phyloP scores from a whole-genome alignment of 2,329 filamentous ascomycete genomes.

The Diaporthe batatas region DNA sequence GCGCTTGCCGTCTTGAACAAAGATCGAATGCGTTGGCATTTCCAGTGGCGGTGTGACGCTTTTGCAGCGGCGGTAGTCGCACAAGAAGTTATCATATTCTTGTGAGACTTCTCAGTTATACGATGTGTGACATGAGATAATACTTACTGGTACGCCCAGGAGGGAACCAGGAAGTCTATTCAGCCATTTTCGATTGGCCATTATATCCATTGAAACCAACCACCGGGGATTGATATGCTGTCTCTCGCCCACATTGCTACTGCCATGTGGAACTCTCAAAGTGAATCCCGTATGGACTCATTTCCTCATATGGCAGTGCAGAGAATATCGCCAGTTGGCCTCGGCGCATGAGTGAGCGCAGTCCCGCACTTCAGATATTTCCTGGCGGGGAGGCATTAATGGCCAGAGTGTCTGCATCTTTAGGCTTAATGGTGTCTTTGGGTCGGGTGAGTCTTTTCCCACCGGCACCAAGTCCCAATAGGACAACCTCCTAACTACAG shows the following conservation, averaged over 20 bases:
- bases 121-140: not conserved
- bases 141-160: not conserved
- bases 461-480: not conserved
- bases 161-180: not conserved
- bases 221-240: not conserved
- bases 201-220: not conserved
- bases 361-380: not conserved
- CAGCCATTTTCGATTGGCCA: not conserved
- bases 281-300: not conserved
- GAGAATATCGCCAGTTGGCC: not conserved
- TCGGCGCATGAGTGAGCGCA: too few species aligned
- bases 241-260: not conserved
- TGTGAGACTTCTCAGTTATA: not conserved
- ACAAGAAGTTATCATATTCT: not conserved
- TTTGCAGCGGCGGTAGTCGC: too few species aligned
- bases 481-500: too few species aligned
- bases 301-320: not conserved
- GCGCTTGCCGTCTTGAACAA: too few species aligned
- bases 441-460: conserved; percentile 12
- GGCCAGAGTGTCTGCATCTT: conserved; percentile 8
- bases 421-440: conserved; percentile 16
- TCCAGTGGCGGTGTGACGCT: too few species aligned
- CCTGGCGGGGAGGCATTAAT: not conserved
- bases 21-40: too few species aligned
- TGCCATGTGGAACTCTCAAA: not conserved